A percentile compares a stretch with the other conserved stretches of the same genome.
Evolutionary conservation across 2,329 filamentous ascomycete species (phyloP).

Genomic region (Chaetomium olivaceum): DNA sequence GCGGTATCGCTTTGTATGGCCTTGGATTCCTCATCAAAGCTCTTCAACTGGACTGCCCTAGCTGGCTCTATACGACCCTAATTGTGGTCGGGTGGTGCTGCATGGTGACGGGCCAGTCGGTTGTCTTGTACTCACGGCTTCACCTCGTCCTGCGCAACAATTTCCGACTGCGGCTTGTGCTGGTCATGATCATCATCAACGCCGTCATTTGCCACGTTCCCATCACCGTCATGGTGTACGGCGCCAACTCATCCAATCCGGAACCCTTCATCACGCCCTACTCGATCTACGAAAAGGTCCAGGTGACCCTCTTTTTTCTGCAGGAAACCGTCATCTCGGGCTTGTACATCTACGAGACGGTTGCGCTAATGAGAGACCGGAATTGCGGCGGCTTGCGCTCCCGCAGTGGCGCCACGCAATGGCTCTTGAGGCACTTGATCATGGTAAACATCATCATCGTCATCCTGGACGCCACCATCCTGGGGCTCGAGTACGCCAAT

Average conservation of each 20-base stretch:
- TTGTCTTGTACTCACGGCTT: conserved; percentile 64
- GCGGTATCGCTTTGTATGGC: conserved; percentile 42
- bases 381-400: conserved; percentile 35
- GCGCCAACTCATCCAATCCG: conserved; percentile 45
- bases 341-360: conserved; percentile 55
- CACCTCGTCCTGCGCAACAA: conserved; percentile 58
- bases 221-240: conserved; percentile 57
- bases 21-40: conserved; percentile 50
- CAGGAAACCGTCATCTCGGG: conserved; percentile 57
- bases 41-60: background rate
- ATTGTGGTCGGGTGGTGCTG: conserved; percentile 52
- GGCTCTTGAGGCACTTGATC: conserved; percentile 51
- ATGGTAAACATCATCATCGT: conserved; percentile 47
- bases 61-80: conserved; percentile 41
- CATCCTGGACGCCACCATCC: conserved; percentile 40
- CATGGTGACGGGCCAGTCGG: conserved; percentile 62
- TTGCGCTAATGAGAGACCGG: conserved; percentile 50
- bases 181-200: conserved; percentile 60
- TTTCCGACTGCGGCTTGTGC: conserved; percentile 48
- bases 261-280: conserved; percentile 43
- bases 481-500: conserved; percentile 35
- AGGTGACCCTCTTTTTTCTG: conserved; percentile 57
- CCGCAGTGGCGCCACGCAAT: conserved; percentile 34
- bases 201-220: conserved; percentile 54
- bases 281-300: conserved; percentile 54